A percentile compares a stretch with the other conserved stretches of the same genome.
Conservation (phyloP, 805 yeast genomes). For the Lachancea lanzarotensis region DNA sequence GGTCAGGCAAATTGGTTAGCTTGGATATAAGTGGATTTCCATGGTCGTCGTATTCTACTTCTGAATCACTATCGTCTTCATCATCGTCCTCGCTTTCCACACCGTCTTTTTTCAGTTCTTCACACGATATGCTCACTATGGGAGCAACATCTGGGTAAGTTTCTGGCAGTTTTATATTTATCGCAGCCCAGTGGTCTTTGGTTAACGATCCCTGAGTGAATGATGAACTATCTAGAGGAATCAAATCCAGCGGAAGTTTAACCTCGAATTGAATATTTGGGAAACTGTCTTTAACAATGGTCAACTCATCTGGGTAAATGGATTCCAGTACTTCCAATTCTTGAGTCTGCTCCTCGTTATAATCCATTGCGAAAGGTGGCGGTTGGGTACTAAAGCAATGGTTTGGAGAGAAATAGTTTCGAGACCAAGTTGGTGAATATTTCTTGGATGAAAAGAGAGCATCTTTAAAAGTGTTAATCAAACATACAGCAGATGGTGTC, state of each 20-base stretch:
- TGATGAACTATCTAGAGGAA: constrained; percentile 10
- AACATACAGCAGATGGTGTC: too few relatives aligned
- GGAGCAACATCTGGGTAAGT: constrained; percentile 81
- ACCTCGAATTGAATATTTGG: constrained; percentile 36
- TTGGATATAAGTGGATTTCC: constrained; percentile 42
- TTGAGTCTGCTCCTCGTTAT: constrained; percentile 76
- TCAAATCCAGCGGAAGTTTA: constrained; percentile 57
- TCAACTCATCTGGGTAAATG: constrained; percentile 84
- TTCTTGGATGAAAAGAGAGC: too few relatives aligned
- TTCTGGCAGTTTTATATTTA: constrained; percentile 67
- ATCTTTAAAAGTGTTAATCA: too few relatives aligned
- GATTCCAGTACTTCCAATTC: constrained; percentile 86
- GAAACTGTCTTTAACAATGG: constrained; percentile 43
- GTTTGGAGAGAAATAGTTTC: too few relatives aligned
- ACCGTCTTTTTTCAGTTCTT: constrained; percentile 19
- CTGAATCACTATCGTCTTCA: constrained; percentile 35
- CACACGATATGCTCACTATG: constrained; percentile 38
- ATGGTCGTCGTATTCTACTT: constrained; percentile 38
- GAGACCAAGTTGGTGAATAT: too few relatives aligned
- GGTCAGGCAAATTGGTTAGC: constrained; percentile 50
- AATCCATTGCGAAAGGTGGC: constrained; percentile 46
- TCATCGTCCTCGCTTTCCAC: constrained; percentile 19
- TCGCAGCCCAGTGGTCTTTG: constrained; percentile 46
- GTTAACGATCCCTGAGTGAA: constrained; percentile 37
- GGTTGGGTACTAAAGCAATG: too few relatives aligned